These are phyloP conservation scores for Terfezia claveryi DNA, from an alignment of 495 filamentous ascomycete species.

Conservation along the genomic window DNA sequence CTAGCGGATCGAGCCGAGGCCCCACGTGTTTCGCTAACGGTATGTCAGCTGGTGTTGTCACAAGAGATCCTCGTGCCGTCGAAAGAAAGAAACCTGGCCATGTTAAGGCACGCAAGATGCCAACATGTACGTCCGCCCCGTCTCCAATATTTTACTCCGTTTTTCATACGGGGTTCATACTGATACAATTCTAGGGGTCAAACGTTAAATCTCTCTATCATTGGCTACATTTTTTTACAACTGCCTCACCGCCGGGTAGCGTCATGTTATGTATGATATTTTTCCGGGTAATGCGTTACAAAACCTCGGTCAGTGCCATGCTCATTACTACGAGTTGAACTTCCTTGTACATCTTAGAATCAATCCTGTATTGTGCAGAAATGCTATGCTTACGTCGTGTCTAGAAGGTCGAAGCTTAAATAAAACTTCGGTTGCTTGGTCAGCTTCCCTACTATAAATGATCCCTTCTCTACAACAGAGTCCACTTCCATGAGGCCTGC, in stretches of 20 bases:
- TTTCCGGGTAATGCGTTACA: neutral
- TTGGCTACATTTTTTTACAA: neutral
- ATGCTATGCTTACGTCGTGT: too few relatives aligned
- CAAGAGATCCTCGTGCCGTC: conserved; percentile 72
- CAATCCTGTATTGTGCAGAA: too few relatives aligned
- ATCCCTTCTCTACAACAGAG: too few relatives aligned
- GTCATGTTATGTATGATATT: neutral
- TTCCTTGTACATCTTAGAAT: too few relatives aligned
- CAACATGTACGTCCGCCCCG: conserved; percentile 35
- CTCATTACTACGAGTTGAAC: too few relatives aligned
- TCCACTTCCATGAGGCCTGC: too few relatives aligned
- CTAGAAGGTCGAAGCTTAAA: too few relatives aligned
- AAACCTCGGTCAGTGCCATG: too few relatives aligned
- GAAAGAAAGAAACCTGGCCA: conserved; percentile 97
- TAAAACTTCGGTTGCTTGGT: too few relatives aligned
- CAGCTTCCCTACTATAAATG: too few relatives aligned
- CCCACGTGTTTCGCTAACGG: conserved; percentile 15
- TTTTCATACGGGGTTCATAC: neutral
- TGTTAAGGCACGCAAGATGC: conserved; percentile 93
- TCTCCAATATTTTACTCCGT: neutral
- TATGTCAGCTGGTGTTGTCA: conserved; percentile 61
- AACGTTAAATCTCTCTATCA: neutral
- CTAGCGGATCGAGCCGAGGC: neutral
- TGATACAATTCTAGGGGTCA: neutral
- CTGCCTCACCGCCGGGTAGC: neutral